Conservation (phyloP, 148 eudicot species). For the Rhododendron molle region DNA sequence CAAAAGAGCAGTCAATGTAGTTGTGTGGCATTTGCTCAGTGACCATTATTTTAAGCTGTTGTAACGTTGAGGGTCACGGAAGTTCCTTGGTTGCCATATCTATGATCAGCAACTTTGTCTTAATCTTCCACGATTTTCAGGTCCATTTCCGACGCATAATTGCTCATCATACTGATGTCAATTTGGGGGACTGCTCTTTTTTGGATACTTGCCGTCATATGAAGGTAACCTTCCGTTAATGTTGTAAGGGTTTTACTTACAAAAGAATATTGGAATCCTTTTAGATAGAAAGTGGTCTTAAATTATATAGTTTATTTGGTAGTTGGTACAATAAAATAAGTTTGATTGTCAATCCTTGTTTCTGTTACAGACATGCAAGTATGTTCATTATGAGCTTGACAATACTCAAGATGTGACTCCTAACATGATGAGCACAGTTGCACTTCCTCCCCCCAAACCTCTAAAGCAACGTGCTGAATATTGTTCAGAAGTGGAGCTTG, state of each 20-base stretch:
- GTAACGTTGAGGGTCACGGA: not conserved
- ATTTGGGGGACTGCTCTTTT: conserved; percentile 94
- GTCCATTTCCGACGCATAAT: conserved; percentile 96
- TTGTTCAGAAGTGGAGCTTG: conserved; percentile 94
- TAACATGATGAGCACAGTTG: conserved; percentile 49
- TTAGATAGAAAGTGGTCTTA: not conserved
- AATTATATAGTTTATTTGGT: not conserved
- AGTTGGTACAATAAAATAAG: not conserved
- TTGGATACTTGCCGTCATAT: conserved; percentile 98
- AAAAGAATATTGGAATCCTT: not conserved
- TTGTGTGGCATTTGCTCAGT: not conserved
- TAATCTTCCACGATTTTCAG: conserved; percentile 24
- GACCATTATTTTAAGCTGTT: not conserved
- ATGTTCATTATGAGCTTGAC: conserved; percentile 98
- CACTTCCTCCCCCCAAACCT: conserved; percentile 52
- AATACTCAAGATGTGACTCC: conserved; percentile 78
- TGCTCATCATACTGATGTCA: conserved; percentile 87
- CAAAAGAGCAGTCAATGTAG: not conserved
- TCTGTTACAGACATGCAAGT: conserved; percentile 79
- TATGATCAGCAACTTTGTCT: not conserved
- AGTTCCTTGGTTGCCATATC: conserved; percentile 8
- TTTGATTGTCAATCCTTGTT: not conserved
- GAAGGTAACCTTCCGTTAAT: conserved; percentile 52
- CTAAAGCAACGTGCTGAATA: conserved; percentile 82
- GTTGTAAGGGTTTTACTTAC: not conserved